Evolutionary conservation across 495 filamentous ascomycete species (phyloP).

Genomic region (Halenospora varia): DNA sequence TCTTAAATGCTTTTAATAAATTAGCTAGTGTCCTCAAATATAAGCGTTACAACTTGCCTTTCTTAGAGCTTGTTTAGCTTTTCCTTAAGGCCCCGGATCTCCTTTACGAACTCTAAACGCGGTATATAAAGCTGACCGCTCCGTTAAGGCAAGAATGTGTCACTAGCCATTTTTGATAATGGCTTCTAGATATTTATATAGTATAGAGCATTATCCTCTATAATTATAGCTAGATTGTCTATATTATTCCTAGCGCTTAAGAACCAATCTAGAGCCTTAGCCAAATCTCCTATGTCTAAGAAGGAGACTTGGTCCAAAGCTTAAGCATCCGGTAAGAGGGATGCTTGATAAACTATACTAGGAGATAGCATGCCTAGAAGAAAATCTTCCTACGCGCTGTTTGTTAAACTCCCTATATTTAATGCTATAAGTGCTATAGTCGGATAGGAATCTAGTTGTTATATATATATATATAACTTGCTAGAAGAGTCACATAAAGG

Average conservation of each 20-base stretch:
- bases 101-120: neutral
- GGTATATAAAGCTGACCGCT: neutral
- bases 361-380: neutral
- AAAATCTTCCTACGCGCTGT: neutral
- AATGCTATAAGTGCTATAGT: neutral
- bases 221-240: neutral
- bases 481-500: neutral
- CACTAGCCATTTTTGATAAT: neutral
- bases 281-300: neutral
- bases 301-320: neutral
- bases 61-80: neutral
- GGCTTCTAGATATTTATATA: neutral
- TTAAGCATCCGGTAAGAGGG: neutral
- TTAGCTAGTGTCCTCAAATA: constrained; percentile 1
- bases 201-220: neutral
- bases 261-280: constrained; percentile 1
- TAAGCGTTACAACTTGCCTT: neutral
- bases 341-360: neutral
- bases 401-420: neutral
- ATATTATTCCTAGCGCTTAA: neutral
- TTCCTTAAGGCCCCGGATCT: neutral
- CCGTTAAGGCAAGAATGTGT: neutral
- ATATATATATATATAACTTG: neutral
- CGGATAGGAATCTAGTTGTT: neutral
- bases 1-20: neutral